phyloP scores from a whole-genome alignment of 164 flowering plant genomes.

The Kingdonia uniflora region DNA sequence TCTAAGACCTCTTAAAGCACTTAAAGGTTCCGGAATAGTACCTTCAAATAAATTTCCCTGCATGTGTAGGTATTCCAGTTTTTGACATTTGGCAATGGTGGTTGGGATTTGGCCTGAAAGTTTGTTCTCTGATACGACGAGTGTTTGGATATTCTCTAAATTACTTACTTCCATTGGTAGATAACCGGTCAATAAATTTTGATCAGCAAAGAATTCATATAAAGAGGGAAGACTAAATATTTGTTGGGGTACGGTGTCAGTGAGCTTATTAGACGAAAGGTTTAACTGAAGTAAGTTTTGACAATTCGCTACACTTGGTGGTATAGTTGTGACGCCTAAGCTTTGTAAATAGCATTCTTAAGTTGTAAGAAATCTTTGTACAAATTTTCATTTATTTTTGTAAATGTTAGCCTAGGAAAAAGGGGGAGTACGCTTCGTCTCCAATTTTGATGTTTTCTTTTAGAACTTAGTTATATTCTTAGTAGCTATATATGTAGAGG shows the following conservation, averaged over 20 bases:
- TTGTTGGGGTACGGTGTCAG: background rate
- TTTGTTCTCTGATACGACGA: too few species aligned
- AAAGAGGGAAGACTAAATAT: background rate
- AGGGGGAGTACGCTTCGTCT: too few species aligned
- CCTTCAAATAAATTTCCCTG: constrained; percentile 11
- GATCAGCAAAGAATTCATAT: background rate
- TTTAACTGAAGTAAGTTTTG: background rate
- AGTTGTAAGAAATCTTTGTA: too few species aligned
- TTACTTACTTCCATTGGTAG: background rate
- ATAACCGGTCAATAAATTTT: background rate
- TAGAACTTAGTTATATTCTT: too few species aligned
- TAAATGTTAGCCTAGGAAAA: too few species aligned
- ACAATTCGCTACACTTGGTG: background rate
- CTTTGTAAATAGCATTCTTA: too few species aligned
- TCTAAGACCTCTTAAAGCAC: too few species aligned
- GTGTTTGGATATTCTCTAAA: background rate
- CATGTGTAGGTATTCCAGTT: background rate
- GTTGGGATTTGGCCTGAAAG: too few species aligned
- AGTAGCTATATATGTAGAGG: too few species aligned
- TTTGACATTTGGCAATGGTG: background rate
- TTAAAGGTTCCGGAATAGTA: background rate
- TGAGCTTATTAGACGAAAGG: background rate
- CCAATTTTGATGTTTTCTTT: too few species aligned
- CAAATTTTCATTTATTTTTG: too few species aligned
- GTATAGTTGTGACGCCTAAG: too few species aligned